Evolutionary conservation across 2,329 filamentous ascomycete species (phyloP).

Genomic region (Hymenoscyphus fructigenus): DNA sequence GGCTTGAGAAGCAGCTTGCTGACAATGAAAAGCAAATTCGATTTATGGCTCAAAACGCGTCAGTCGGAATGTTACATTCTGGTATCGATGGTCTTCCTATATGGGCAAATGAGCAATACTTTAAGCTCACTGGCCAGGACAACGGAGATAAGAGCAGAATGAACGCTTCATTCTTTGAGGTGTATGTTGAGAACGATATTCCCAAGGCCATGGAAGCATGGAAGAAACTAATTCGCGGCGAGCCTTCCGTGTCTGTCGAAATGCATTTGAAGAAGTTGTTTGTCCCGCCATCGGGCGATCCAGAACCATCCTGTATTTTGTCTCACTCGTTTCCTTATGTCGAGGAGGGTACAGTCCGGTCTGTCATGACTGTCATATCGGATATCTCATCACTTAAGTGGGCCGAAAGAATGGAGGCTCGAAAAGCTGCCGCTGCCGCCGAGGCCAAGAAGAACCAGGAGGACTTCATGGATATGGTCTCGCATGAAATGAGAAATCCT

Average conservation of each 20-base stretch:
- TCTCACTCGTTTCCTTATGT: slow-evolving; percentile 26
- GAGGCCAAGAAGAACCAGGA: slow-evolving; percentile 70
- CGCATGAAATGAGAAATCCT: slow-evolving; percentile 73
- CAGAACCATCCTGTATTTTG: slow-evolving; percentile 29
- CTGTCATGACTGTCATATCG: slow-evolving; percentile 32
- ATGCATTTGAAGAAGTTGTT: slow-evolving; percentile 31
- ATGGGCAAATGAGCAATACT: slow-evolving; percentile 35
- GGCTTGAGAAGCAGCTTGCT: slow-evolving; percentile 24
- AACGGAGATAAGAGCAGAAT: slow-evolving; percentile 19
- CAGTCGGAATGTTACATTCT: slow-evolving; percentile 33
- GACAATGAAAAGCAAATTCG: slow-evolving; percentile 26
- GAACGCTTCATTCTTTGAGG: slow-evolving; percentile 26
- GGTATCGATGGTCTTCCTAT: slow-evolving; percentile 25
- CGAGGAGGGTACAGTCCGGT: slow-evolving; percentile 27
- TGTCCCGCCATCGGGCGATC: slow-evolving; percentile 28
- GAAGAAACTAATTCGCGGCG: slow-evolving; percentile 23
- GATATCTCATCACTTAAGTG: slow-evolving; percentile 34
- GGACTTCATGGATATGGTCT: slow-evolving; percentile 76
- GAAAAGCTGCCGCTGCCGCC: slow-evolving; percentile 52
- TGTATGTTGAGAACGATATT: slow-evolving; percentile 27
- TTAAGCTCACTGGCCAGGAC: slow-evolving; percentile 25
- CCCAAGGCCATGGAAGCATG: slow-evolving; percentile 22
- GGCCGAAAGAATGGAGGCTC: slow-evolving; percentile 36
- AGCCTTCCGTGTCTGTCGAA: slow-evolving; percentile 25
- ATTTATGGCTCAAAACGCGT: slow-evolving; percentile 34